Base-by-base conservation (phyloP, 2,329 filamentous ascomycete species). In the Cercospora brassicicola region DNA sequence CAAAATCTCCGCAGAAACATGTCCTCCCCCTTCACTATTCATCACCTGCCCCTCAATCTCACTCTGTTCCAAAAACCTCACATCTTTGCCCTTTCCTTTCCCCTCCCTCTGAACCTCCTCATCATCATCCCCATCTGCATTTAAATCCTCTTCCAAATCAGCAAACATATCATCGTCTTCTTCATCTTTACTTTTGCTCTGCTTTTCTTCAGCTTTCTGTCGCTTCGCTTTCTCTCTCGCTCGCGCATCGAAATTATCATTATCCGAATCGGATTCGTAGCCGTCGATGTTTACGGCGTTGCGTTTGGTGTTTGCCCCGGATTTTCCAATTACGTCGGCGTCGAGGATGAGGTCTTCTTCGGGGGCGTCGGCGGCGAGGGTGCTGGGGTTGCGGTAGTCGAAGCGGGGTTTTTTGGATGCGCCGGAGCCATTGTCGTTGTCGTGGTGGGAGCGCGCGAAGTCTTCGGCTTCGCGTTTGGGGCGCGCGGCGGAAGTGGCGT, bases 251-350 rank as follows among this genome's bases (percentile, higher is more conserved):
- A 97, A 96, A 55, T 91, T 93, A 77, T 98, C 95, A 72, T 96
- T 94, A 62, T 94, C 96, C 66, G 86, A 89, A 80, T 99, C 95
- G 9, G 91, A 95, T 74, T 98, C 94, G 81, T 98, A 99, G 61
- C 95, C 95, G 76, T 98, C 95, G 48, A 99, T 89, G 76, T 98
- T 97, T 65, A 99, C 92, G 0, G 94, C 95, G 73, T 94, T 94
- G 70, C 95, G 92, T 79, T 97, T 97, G 0, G 93, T 92, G 48
- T 89, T 87, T 33, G 88, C 86, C 1, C 88, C 88, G 18, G 88
- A 85, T 62, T 86, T 86, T 15, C 94, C 93, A 72, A 98, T 97
- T 45, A 97, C 94, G 77, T 98, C 95, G 23, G 94, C 93, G 61
- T 96, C 92, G 8, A 99, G 87, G 30, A 94, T 87, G 0, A 88